Conservation (phyloP, 495 filamentous ascomycete species). For the Trichoderma asperelloides region DNA sequence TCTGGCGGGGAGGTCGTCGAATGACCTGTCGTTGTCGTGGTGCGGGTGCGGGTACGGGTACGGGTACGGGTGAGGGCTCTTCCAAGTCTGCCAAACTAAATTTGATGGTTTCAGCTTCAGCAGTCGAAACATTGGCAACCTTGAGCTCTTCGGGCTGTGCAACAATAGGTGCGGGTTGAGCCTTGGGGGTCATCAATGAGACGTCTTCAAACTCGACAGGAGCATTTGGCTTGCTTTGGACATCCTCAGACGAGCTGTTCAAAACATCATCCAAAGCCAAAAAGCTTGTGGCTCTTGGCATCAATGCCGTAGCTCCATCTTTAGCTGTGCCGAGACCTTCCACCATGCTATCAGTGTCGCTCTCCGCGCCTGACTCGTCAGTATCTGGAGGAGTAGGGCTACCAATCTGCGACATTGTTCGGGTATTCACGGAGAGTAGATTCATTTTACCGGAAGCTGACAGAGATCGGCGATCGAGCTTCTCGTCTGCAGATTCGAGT, state of each 20-base stretch:
- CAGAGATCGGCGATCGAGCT: neutral
- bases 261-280: neutral
- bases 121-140: neutral
- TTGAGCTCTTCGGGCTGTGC: neutral
- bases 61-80: conserved; percentile 7
- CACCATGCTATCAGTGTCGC: neutral
- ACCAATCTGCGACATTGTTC: conserved; percentile 32
- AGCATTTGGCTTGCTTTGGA: neutral
- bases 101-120: conserved; percentile 10
- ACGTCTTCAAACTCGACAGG: neutral
- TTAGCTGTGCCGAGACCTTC: neutral
- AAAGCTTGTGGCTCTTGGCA: neutral
- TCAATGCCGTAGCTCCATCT: neutral
- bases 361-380: conserved; percentile 26
- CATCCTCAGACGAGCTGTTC: neutral
- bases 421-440: conserved; percentile 10
- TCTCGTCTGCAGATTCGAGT: neutral
- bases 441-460: conserved; percentile 2
- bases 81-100: conserved; percentile 1
- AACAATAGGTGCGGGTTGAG: too few relatives aligned
- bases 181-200: neutral
- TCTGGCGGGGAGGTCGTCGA: conserved; percentile 39
- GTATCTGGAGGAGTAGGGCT: conserved; percentile 44
- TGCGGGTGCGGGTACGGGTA: conserved; percentile 10
- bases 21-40: conserved; percentile 30